Evolutionary conservation across 169 alveolate genomes (phyloP), one percentile per base, ranked within the genome.

Genomic region (Cryptosporidium parvum): DNA sequence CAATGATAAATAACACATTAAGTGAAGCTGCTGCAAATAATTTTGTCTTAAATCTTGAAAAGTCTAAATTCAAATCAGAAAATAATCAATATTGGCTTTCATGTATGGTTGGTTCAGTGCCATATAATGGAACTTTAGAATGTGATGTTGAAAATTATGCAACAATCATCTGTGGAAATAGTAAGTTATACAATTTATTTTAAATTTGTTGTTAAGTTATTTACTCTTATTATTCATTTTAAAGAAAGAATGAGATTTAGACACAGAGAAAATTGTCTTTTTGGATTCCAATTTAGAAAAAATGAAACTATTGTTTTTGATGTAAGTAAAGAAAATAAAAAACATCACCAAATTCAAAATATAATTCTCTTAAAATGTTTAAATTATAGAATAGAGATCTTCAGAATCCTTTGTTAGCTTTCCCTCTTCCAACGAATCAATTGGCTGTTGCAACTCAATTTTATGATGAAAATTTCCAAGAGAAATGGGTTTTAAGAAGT

Each of bases 241-340:
- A 56, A 56, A 73, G 86, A 29, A 53, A 73, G n/a, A 5, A 53
- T 53, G 1, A 73, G 44, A 33, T 73, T 73, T 56, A 2, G 6
- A 29, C 86, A 73, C 26, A 73, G 33, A 12, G 21, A 73, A 0
- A 21, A 52, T 44, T 73, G 86, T 59, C 48, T 59, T 26, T 73
- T 73, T 73, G 86, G 86, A 18, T 73, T 73, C 68, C 68, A 53
- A 37, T 73, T 73, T 35, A 73, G 58, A 35, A 52, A 37, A 12
- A 53, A 73, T 33, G 86, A 73, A 58, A 73, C 71, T 21, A 9
- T 73, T n/a, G 58, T 73, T 53, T 73, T 56, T 73, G 67, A 73
- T 7, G 86, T 73, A 73, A 73, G 86, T 73, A 18, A 29, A 10
- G 67, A 14, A n/a, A 16, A 33, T 9, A 26, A 31, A 31, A 37